Percentiles rank a stretch among this genome's conserved stretches.
phyloP scores from a whole-genome alignment of 495 filamentous ascomycete species.

The Cercophora scortea region DNA sequence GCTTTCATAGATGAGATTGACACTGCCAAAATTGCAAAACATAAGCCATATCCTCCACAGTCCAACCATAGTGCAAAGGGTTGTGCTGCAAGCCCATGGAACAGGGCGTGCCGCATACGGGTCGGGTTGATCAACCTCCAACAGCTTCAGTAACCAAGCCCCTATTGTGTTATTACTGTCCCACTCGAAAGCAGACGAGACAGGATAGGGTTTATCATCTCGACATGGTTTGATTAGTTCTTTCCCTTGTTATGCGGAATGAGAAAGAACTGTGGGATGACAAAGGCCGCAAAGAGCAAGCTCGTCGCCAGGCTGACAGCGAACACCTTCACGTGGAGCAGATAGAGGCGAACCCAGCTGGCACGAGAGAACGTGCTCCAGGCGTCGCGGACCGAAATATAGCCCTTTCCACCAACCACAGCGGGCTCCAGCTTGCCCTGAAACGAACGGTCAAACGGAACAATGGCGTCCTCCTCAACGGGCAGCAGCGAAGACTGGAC shows the following conservation, averaged over 20 bases:
- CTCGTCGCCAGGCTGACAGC: constrained; percentile 36
- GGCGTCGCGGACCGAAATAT: constrained; percentile 59
- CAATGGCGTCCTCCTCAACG: constrained; percentile 38
- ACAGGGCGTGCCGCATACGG: too few relatives aligned
- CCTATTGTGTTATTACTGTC: too few relatives aligned
- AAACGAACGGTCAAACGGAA: constrained; percentile 46
- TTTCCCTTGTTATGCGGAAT: background rate
- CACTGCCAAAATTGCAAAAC: too few relatives aligned
- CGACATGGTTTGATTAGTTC: background rate
- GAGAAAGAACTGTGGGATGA: constrained; percentile 17
- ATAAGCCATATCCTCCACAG: too few relatives aligned
- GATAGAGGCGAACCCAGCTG: constrained; percentile 57
- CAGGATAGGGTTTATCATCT: too few relatives aligned
- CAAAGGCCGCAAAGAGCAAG: constrained; percentile 33
- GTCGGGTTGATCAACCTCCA: too few relatives aligned
- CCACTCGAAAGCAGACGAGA: too few relatives aligned
- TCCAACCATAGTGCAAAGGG: too few relatives aligned
- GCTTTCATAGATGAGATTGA: too few relatives aligned
- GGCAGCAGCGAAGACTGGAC: constrained; percentile 45
- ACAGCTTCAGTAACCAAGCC: too few relatives aligned
- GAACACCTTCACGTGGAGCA: constrained; percentile 59
- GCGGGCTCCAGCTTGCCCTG: constrained; percentile 43
- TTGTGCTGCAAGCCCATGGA: too few relatives aligned
- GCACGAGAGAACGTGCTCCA: constrained; percentile 61
- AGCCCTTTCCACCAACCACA: constrained; percentile 61